Evolutionary conservation across 2,329 filamentous ascomycete species (phyloP).

Genomic region (Paecilomyces fulvus): DNA sequence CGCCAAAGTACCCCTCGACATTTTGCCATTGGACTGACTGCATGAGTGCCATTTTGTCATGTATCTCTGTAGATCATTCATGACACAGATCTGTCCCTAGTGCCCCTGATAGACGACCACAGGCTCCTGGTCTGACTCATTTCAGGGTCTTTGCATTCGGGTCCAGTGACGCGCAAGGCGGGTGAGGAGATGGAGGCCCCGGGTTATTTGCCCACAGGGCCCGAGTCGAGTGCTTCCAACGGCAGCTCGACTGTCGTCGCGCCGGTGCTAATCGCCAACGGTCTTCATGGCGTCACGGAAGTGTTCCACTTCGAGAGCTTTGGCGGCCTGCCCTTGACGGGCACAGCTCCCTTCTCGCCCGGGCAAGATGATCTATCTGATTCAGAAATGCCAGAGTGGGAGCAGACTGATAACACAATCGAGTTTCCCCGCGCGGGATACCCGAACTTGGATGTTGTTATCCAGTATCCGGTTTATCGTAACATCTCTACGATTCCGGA

Average conservation of each 20-base stretch:
- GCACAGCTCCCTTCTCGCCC: background rate
- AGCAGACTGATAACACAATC: background rate
- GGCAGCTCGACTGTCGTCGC: background rate
- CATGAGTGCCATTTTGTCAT: background rate
- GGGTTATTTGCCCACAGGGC: background rate
- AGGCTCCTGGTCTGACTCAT: background rate
- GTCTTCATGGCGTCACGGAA: background rate
- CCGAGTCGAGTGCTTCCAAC: background rate
- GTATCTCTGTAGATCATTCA: background rate
- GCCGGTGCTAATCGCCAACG: background rate
- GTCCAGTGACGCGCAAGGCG: background rate
- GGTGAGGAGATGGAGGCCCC: background rate
- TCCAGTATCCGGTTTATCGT: background rate
- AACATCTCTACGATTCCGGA: constrained; percentile 9
- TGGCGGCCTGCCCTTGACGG: background rate
- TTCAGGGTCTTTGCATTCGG: background rate
- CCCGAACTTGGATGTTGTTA: background rate
- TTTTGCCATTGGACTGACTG: background rate
- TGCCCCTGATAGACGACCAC: background rate
- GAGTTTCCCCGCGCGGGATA: background rate
- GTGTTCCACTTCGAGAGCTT: background rate
- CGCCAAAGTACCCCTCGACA: background rate
- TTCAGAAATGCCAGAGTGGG: background rate
- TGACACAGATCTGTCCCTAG: background rate
- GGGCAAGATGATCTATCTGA: background rate